Evolutionary conservation across 2,329 filamentous ascomycete genomes (phyloP), one percentile per base, ranked within the genome.

Genomic region (Aphanoascus verrucosus): DNA sequence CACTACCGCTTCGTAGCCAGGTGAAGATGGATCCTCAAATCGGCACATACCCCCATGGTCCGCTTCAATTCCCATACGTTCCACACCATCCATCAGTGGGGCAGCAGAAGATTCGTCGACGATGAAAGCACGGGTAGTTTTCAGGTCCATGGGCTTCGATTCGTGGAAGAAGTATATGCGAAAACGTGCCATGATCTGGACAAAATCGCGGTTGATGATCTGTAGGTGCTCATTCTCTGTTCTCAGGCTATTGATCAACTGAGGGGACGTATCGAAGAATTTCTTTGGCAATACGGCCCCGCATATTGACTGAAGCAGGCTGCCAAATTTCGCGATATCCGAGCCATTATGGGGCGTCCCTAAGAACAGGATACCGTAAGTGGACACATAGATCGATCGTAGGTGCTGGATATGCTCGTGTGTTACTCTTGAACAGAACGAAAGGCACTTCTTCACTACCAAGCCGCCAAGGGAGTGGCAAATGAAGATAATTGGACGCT

Each of bases 161-260:
- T 90, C 86, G 53, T 88, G 84, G 37, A 82, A 86, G 77, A 88
- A 87, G 61, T 85, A 85, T 49, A 89, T 81, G 58, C 81, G 78
- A 63, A 86, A 88, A 1, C 81, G 76, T 54, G 81, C 77, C 57
- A 86, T 82, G 28, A 88, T 81, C 49, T 88, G 82, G 15, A 83
- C 74, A 59, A 90, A 90, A 54, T 83, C 77, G 49, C 74, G 79
- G 65, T 86, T 88, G 66, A 90, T 88, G 56, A 84, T 83, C 61
- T 85, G 80, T 4, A 90, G 69, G 0, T 80, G 85, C 67, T 88
- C 85, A 55, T 84, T 88, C 62, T 88, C 82, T 49, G 76, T 80
- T 64, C 83, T 83, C n/a, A 90, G 74, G 1, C 84, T 83, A 62
- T 78, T 81, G 57, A 90, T 73, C 41, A 90, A 74, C 31, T 85